A percentile compares a stretch with the other conserved stretches of the same genome.
phyloP scores from a whole-genome alignment of 495 filamentous ascomycete species.

The Lepraria neglecta region DNA sequence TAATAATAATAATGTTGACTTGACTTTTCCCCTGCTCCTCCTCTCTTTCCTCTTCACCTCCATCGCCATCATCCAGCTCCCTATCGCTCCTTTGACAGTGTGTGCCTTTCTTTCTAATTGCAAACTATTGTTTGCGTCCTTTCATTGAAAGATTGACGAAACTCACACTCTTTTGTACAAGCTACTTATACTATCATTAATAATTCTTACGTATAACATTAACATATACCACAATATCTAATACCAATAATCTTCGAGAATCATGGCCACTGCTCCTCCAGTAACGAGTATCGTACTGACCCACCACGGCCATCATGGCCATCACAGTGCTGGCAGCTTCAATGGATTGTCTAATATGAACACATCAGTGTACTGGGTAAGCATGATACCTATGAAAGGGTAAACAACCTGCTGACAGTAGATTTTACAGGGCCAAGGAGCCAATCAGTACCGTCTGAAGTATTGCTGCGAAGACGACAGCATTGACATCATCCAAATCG shows the following conservation, averaged over 20 bases:
- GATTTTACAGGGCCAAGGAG: conserved; percentile 45
- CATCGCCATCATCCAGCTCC: neutral
- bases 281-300: neutral
- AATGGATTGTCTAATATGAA: conserved; percentile 46
- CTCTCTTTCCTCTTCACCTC: neutral
- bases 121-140: conserved; percentile 47
- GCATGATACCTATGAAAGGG: conserved; percentile 8
- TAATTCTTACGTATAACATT: conserved; percentile 21
- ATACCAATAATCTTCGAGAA: conserved; percentile 22
- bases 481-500: conserved; percentile 63
- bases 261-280: conserved; percentile 7
- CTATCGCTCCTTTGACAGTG: conserved; percentile 17
- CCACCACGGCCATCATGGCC: neutral
- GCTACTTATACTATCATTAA: conserved; percentile 24
- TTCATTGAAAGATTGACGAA: conserved; percentile 34
- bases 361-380: conserved; percentile 61
- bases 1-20: neutral
- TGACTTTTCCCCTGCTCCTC: neutral
- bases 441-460: conserved; percentile 41
- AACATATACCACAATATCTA: conserved; percentile 2
- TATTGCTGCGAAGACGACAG: conserved; percentile 52
- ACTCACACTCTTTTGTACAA: conserved; percentile 20
- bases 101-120: conserved; percentile 28
- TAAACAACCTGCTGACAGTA: conserved; percentile 12
- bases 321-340: conserved; percentile 31